These are phyloP conservation scores for Ilex asprella DNA, from an alignment of 257 asterid species.

Conservation along the genomic window DNA sequence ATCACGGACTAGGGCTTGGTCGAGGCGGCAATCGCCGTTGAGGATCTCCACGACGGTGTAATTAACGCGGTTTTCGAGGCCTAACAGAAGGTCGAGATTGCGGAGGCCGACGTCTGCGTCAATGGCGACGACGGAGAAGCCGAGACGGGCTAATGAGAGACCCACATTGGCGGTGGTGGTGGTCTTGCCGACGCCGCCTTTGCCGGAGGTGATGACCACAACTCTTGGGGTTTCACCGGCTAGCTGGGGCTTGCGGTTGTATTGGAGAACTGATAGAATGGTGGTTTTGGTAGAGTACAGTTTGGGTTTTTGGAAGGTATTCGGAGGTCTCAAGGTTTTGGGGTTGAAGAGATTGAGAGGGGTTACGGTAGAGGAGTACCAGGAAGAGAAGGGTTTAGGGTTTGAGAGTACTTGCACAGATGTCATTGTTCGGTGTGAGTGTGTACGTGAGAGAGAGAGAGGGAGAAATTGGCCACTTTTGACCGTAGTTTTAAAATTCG, in stretches of 20 bases:
- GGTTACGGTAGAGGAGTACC: conserved; percentile 15
- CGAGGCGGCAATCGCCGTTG: conserved; percentile 96
- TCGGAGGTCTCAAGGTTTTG: conserved; percentile 30
- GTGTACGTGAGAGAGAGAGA: too few relatives aligned
- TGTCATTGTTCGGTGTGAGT: too few relatives aligned
- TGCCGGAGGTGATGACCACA: conserved; percentile 93
- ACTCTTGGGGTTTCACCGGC: conserved; percentile 88
- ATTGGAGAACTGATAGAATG: conserved; percentile 64
- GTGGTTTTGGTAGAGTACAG: background rate
- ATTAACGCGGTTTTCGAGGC: conserved; percentile 92
- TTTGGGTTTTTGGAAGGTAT: background rate
- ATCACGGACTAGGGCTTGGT: conserved; percentile 90
- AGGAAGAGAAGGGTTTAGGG: too few relatives aligned
- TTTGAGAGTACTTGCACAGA: too few relatives aligned
- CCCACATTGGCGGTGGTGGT: conserved; percentile 97
- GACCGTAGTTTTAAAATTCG: too few relatives aligned
- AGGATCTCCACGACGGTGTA: conserved; percentile 92
- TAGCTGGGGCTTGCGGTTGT: conserved; percentile 95
- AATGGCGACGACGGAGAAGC: conserved; percentile 92
- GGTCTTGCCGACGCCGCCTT: conserved; percentile 97
- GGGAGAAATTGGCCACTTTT: too few relatives aligned
- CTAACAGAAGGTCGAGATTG: conserved; percentile 87
- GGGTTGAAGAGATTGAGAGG: conserved; percentile 32
- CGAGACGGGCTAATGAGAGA: conserved; percentile 81
- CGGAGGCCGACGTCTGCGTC: conserved; percentile 98